These are phyloP conservation scores for Chalciporus pseudorubinellus DNA, from an alignment of 768 basidiomycete species.

Conservation along the genomic window DNA sequence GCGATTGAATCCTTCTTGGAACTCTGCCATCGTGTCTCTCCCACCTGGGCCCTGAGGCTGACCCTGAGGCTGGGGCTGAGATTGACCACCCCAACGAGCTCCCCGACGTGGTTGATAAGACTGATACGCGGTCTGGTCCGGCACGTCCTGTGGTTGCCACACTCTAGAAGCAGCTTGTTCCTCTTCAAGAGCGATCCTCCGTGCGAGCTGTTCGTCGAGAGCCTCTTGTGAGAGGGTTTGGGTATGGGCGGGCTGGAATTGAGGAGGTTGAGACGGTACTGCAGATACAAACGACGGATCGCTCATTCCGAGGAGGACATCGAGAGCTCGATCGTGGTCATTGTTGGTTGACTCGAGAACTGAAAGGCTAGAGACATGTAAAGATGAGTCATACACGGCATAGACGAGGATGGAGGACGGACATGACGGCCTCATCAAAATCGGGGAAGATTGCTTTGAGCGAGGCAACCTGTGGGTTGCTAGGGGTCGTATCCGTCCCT, in stretches of 20 bases:
- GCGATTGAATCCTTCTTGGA: slow-evolving; percentile 72
- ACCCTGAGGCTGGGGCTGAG: slow-evolving; percentile 8
- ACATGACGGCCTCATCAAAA: slow-evolving; percentile 75
- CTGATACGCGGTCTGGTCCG: slow-evolving; percentile 16
- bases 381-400: not conserved
- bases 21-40: slow-evolving; percentile 58
- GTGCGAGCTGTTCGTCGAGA: slow-evolving; percentile 77
- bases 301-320: slow-evolving; percentile 78
- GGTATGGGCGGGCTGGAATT: slow-evolving; percentile 4
- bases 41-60: slow-evolving; percentile 20
- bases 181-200: slow-evolving; percentile 65
- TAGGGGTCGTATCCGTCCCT: not conserved
- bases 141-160: slow-evolving; percentile 14
- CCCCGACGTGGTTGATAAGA: slow-evolving; percentile 24
- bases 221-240: slow-evolving; percentile 52
- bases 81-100: slow-evolving; percentile 4
- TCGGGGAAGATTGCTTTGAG: slow-evolving; percentile 76
- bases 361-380: slow-evolving; percentile 45
- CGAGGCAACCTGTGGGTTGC: slow-evolving; percentile 49
- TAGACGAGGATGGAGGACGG: slow-evolving; percentile 23
- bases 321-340: slow-evolving; percentile 73
- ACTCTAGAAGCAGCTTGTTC: slow-evolving; percentile 32
- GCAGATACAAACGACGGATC: slow-evolving; percentile 69
- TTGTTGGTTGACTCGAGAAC: slow-evolving; percentile 72
- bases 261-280: not conserved